Base-by-base conservation (phyloP, 148 eudicot species). In the Fallopia convolvulus region DNA sequence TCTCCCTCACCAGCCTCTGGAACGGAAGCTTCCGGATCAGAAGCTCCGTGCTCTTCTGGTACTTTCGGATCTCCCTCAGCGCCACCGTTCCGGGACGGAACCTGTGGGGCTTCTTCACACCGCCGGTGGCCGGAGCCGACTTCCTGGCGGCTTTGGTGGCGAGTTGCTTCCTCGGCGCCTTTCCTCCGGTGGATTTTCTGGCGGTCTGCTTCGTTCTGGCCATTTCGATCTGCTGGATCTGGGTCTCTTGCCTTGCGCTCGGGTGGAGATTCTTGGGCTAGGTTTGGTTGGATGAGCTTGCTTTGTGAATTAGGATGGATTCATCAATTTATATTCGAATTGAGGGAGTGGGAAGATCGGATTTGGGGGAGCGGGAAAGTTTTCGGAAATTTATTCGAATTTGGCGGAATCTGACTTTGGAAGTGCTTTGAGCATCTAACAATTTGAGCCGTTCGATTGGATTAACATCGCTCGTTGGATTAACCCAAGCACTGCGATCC, bases 1-100 rank as follows among this genome's bases (percentile, higher is more conserved):
- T 56, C 30, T 56, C 63, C 63, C 63, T 56, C 63, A 56, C 63
- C 63, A 56, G 63, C 63, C 63, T 56, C 63, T 56, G 63, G 63
- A 56, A 56, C 30, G 63, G 63, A 20, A 56, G 63, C 30, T 56
- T 56, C 63, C 63, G 30, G 63, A 56, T 56, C 23, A 56, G 63
- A 6, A 56, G 63, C 63, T 56, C 63, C 30, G 63, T 56, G 63
- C 63, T 52, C 56, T 52, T 52, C 56, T 52, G 56, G 56, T 52
- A 52, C 56, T 52, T 52, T 5, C 56, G n/a, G 63, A 56, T 56
- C 63, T 56, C 63, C 63, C 63, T 20, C 26, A 56, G 63, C 23
- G 63, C 63, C 63, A 56, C 63, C 30, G 63, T 56, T 7, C 63
- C 63, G 11, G 63, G 63, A 6, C 63, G 17, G 63, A 56, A 56